Base-by-base conservation (phyloP, 495 filamentous ascomycete species). In the Aspergillus asperescens region DNA sequence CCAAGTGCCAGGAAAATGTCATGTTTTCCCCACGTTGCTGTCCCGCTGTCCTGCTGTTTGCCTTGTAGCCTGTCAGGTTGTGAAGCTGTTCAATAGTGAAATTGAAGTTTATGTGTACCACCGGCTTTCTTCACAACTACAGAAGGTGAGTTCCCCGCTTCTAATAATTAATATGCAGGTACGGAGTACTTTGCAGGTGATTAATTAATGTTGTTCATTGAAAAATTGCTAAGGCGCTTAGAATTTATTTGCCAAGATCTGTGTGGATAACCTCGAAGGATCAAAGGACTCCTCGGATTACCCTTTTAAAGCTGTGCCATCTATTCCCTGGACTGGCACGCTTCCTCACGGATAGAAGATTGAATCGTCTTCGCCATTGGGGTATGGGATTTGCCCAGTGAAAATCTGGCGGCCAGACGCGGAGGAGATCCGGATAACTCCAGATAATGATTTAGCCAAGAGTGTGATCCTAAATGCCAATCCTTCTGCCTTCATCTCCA, bases 91-190 rank as follows among this genome's bases (percentile, higher is more conserved):
- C 16, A n/a, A n/a, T n/a, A 18, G n/a, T 32, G 31, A 31, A 20
- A 46, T 31, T 46, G 42, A 20, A 32, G 9, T 13, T 46, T 46
- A 46, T 46, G 42, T 27, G 32, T 46, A 46, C n/a, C 27, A 29
- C n/a, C n/a, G n/a, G n/a, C n/a, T 46, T 46, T 42, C 42, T 46
- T 46, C 42, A 46, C n/a, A 15, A 18, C 25, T 9, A 43, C 31
- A 55, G 32, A 52, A 48, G 29, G 25, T 31, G 16, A 18, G 50
- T 28, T 48, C 50, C 50, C 37, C 43, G 51, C 50, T 35, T 34
- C 24, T 44, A 44, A 42, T 48, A n/a, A n/a, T n/a, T n/a, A n/a
- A 32, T 47, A 48, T 57, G 54, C 60, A 62, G 60, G 56, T 55
- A 54, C 59, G 23, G 7, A 54, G 56, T 52, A 55, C 56, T 29